These are phyloP conservation scores for Eimeria sp. DNA, from an alignment of 169 alveolate genomes.

Conservation along the genomic window DNA sequence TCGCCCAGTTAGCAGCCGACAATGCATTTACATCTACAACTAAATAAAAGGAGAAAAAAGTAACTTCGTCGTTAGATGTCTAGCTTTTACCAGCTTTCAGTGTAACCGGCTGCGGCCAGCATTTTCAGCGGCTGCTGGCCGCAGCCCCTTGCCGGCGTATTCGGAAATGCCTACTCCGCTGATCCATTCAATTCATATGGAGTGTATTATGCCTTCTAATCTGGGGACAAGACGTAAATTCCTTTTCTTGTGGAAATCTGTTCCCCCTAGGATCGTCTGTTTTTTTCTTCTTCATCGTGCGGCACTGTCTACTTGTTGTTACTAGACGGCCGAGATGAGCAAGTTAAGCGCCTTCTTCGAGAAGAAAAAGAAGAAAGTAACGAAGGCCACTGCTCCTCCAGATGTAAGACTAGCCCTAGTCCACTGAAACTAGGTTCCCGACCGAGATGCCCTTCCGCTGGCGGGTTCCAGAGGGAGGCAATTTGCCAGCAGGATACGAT, in stretches of 20 bases:
- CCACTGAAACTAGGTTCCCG: neutral
- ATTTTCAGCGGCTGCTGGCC: neutral
- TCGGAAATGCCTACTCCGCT: neutral
- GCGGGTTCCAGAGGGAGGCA: neutral
- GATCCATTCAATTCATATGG: neutral
- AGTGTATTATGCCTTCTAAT: neutral
- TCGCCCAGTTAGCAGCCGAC: neutral
- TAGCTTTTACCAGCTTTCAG: neutral
- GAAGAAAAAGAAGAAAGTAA: slow-evolving; percentile 56
- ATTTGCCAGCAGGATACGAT: neutral
- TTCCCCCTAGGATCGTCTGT: neutral
- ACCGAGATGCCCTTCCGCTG: neutral
- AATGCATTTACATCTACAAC: neutral
- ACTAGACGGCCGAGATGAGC: slow-evolving; percentile 47
- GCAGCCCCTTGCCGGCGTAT: slow-evolving; percentile 21
- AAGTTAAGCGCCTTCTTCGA: slow-evolving; percentile 76
- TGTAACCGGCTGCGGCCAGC: neutral
- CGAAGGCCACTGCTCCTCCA: slow-evolving; percentile 41
- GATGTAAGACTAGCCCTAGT: slow-evolving; percentile 1
- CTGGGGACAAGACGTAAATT: neutral
- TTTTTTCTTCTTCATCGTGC: neutral
- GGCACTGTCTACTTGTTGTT: neutral
- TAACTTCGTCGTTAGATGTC: neutral
- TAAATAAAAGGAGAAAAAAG: neutral
- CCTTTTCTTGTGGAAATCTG: neutral